Evolutionary conservation across 106 monocot genomes (phyloP).

Genomic region (Acanthochlamys bracteata): DNA sequence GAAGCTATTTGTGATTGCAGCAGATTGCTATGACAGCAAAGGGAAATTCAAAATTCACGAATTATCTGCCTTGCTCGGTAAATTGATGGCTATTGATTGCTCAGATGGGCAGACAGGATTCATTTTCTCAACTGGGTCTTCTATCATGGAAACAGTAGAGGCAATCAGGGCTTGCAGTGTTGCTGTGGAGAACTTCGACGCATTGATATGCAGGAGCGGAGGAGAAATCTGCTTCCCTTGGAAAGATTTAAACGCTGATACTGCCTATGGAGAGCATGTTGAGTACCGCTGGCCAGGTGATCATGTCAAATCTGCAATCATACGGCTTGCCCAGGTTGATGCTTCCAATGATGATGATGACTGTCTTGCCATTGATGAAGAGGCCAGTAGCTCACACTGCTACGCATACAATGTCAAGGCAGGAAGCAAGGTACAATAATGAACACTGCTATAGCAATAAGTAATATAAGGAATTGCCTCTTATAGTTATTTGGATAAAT

Average conservation of each 20-base stretch:
- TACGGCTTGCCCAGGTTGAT: constrained; percentile 31
- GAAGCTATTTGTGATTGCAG: constrained; percentile 38
- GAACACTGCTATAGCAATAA: no score
- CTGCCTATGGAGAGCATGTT: constrained; percentile 35
- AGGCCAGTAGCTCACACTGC: constrained; percentile 33
- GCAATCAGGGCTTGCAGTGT: constrained; percentile 31
- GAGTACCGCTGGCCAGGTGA: constrained; percentile 49
- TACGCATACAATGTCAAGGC: constrained; percentile 36
- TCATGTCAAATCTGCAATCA: constrained; percentile 37
- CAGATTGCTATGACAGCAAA: constrained; percentile 38
- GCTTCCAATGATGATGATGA: constrained; percentile 19
- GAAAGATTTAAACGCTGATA: constrained; percentile 40
- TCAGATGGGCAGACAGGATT: constrained; percentile 25
- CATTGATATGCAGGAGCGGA: constrained; percentile 60
- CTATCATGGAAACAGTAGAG: constrained; percentile 24
- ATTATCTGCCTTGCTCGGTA: constrained; percentile 10
- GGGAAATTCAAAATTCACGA: constrained; percentile 15
- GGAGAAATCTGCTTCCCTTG: constrained; percentile 59
- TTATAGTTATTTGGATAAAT: not conserved
- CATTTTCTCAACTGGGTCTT: constrained; percentile 46
- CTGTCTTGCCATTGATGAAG: constrained; percentile 30
- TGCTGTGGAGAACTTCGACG: constrained; percentile 38
- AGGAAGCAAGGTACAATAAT: constrained; percentile 31
- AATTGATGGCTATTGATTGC: constrained; percentile 11
- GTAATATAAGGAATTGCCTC: not conserved